Conservation (phyloP, 1,284 basidiomycete species). For the Ustilago nuda region DNA sequence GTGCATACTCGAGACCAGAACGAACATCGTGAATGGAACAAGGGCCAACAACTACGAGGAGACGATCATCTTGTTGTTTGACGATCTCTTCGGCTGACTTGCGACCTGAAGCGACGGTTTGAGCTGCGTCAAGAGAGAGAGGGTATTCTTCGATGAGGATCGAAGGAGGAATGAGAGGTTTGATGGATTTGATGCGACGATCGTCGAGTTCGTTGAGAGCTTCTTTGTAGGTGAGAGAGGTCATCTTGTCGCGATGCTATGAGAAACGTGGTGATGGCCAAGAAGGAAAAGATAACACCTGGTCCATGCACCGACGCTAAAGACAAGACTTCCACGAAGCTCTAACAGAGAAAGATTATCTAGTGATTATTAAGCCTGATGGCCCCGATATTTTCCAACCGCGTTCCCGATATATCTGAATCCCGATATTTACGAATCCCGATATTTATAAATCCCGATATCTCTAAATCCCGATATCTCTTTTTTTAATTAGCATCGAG, state of each 20-base stretch:
- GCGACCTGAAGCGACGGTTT: slow-evolving; percentile 58
- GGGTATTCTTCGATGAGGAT: slow-evolving; percentile 68
- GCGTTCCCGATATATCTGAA: no score
- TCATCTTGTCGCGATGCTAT: slow-evolving; percentile 8
- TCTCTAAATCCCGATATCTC: no score
- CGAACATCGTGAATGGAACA: slow-evolving; percentile 68
- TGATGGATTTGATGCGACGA: slow-evolving; percentile 64
- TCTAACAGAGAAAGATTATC: no score
- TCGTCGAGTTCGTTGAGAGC: slow-evolving; percentile 67
- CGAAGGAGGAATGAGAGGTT: slow-evolving; percentile 66
- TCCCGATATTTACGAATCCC: no score
- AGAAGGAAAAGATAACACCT: not conserved
- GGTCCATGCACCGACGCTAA: not conserved
- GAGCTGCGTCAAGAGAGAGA: slow-evolving; percentile 54
- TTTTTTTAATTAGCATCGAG: no score
- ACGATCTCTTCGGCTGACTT: slow-evolving; percentile 62
- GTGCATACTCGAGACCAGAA: slow-evolving; percentile 65
- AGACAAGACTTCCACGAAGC: no score
- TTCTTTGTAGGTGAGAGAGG: slow-evolving; percentile 48
- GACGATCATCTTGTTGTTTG: slow-evolving; percentile 62
- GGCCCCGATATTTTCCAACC: no score
- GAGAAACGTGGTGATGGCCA: slow-evolving; percentile 2
- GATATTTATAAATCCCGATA: no score
- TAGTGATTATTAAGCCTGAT: no score
- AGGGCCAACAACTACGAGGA: slow-evolving; percentile 66